phyloP scores from a whole-genome alignment of 345 rosid genomes.

The Iberis pinnata region DNA sequence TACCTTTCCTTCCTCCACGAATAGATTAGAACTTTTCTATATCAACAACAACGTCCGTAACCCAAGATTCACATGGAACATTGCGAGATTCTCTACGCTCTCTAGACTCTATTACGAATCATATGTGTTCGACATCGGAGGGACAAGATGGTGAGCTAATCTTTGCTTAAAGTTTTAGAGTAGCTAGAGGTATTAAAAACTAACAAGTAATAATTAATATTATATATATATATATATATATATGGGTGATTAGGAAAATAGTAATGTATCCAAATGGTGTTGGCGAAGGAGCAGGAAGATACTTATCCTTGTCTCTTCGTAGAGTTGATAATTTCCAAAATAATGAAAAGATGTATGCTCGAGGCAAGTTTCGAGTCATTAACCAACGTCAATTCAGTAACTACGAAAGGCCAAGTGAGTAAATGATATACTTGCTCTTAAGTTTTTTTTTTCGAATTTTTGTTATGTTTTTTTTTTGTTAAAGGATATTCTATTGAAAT shows the following conservation, averaged over 20 bases:
- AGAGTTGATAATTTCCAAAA: neutral
- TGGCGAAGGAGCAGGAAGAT: neutral
- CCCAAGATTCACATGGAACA: slow-evolving; percentile 5
- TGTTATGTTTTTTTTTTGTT: too few relatives aligned
- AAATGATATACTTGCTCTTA: too few relatives aligned
- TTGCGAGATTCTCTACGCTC: slow-evolving; percentile 4
- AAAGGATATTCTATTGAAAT: too few relatives aligned
- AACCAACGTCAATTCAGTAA: slow-evolving; percentile 3
- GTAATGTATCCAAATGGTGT: slow-evolving; percentile 4
- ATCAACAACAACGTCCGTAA: neutral
- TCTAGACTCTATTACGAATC: neutral
- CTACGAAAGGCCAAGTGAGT: neutral
- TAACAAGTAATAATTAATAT: neutral
- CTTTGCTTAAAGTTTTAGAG: neutral
- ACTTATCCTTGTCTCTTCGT: neutral
- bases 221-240: neutral
- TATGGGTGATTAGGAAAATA: slow-evolving; percentile 2
- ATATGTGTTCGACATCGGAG: slow-evolving; percentile 4
- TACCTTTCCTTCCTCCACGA: neutral
- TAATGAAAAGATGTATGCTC: slow-evolving; percentile 1
- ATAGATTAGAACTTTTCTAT: slow-evolving; percentile 11
- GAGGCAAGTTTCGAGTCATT: slow-evolving; percentile 5
- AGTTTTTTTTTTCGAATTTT: too few relatives aligned
- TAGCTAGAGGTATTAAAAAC: too few relatives aligned
- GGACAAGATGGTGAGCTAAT: slow-evolving; percentile 15